phyloP scores from a whole-genome alignment of 768 basidiomycete species.

The Collybiopsis luxurians region DNA sequence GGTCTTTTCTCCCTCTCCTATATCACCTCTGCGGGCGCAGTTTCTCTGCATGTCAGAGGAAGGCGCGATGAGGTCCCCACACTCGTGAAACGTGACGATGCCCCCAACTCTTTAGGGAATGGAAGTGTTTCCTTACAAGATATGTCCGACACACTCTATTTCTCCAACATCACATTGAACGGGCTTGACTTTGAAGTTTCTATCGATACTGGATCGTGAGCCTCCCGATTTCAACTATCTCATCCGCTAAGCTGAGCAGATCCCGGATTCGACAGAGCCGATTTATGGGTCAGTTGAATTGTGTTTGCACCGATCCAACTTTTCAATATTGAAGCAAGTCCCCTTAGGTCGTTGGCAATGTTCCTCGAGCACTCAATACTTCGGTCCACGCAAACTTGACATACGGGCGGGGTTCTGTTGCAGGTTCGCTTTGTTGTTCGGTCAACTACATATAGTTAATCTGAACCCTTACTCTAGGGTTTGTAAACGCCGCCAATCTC shows the following conservation, averaged over 20 bases:
- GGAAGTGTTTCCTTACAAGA: background rate
- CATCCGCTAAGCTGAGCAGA: too few relatives aligned
- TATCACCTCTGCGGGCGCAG: background rate
- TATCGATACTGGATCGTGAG: conserved; percentile 23
- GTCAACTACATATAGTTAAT: background rate
- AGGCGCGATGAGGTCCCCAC: background rate
- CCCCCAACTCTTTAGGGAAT: background rate
- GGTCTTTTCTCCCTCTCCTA: background rate
- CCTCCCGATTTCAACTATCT: too few relatives aligned
- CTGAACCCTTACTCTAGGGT: conserved; percentile 8
- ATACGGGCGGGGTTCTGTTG: conserved; percentile 18
- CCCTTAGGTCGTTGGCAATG: conserved; percentile 18
- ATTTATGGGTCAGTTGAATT: too few relatives aligned
- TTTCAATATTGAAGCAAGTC: conserved; percentile 15
- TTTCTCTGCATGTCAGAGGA: background rate
- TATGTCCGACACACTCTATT: conserved; percentile 10
- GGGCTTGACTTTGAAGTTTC: conserved; percentile 14
- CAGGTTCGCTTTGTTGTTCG: conserved; percentile 10
- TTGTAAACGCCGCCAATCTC: conserved; percentile 12
- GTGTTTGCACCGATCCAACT: background rate
- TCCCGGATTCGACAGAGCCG: too few relatives aligned
- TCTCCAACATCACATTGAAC: conserved; percentile 17
- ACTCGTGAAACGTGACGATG: background rate
- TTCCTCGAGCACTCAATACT: conserved; percentile 15
- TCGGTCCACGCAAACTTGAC: conserved; percentile 10